Conservation (phyloP, 1,284 basidiomycete genomes). For the Sanghuangporus sanghuang region DNA sequence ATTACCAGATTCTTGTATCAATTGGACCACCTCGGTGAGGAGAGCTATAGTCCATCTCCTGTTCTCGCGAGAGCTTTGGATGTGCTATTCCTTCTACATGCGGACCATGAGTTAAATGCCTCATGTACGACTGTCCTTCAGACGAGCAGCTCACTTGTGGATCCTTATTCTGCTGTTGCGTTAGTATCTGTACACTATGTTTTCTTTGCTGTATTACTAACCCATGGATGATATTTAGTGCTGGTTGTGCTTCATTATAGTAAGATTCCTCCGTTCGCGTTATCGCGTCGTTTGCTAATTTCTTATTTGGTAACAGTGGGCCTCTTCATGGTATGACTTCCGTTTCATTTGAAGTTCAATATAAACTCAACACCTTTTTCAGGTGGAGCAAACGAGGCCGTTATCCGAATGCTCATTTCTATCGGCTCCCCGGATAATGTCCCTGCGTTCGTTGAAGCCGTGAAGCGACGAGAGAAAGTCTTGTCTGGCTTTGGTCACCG, state of each 20-base stretch:
- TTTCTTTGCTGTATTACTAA: slow-evolving; percentile 2
- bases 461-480: slow-evolving; percentile 81
- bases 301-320: slow-evolving; percentile 43
- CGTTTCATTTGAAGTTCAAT: slow-evolving; percentile 13
- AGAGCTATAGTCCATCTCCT: slow-evolving; percentile 73
- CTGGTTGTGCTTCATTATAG: slow-evolving; percentile 82
- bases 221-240: slow-evolving; percentile 34
- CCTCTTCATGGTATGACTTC: slow-evolving; percentile 60
- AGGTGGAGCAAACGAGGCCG: slow-evolving; percentile 85
- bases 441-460: slow-evolving; percentile 76
- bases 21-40: slow-evolving; percentile 75
- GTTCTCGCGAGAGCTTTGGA: slow-evolving; percentile 82
- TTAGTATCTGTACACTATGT: slow-evolving; percentile 30
- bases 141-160: slow-evolving; percentile 81
- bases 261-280: slow-evolving; percentile 32
- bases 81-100: slow-evolving; percentile 80
- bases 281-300: neutral
- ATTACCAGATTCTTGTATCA: slow-evolving; percentile 75
- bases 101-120: slow-evolving; percentile 85
- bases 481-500: slow-evolving; percentile 85
- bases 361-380: slow-evolving; percentile 9
- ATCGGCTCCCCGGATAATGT: slow-evolving; percentile 85
- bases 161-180: slow-evolving; percentile 83
- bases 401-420: slow-evolving; percentile 84
- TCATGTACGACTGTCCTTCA: slow-evolving; percentile 80